These are phyloP conservation scores for Trichoderma guizhouense DNA, from an alignment of 2,329 filamentous ascomycete genomes.

Conservation along the genomic window DNA sequence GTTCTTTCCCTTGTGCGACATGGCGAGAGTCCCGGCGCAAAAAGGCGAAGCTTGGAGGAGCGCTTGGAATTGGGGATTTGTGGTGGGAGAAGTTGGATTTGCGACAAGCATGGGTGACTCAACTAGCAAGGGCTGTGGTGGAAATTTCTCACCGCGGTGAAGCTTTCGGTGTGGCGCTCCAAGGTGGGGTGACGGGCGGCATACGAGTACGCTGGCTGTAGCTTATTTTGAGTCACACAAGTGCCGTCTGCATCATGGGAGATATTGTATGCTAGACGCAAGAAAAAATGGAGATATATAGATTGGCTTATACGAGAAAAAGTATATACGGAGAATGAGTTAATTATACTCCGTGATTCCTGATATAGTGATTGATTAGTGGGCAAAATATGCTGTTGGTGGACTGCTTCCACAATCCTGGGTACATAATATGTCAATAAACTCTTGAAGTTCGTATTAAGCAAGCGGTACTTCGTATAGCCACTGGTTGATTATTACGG, in stretches of 20 bases:
- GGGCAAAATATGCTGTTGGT: not conserved
- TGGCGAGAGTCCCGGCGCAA: conserved; percentile 24
- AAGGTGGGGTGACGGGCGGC: not conserved
- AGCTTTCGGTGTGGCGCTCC: conserved; percentile 19
- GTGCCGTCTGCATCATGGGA: not conserved
- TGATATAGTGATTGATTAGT: not conserved
- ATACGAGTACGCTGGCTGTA: not conserved
- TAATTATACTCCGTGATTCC: not conserved
- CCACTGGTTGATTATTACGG: not conserved
- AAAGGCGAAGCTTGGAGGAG: conserved; percentile 15
- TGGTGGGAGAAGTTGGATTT: conserved; percentile 9
- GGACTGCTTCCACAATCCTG: not conserved
- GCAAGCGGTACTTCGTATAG: not conserved
- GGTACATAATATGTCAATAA: not conserved
- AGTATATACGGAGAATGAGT: not conserved
- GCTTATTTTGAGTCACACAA: not conserved
- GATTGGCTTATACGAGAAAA: not conserved
- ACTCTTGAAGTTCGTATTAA: not conserved
- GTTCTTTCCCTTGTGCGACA: conserved; percentile 47
- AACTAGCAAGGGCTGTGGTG: conserved; percentile 24
- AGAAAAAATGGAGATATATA: not conserved
- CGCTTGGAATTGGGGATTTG: conserved; percentile 18
- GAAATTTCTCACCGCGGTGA: conserved; percentile 31
- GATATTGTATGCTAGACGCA: not conserved
- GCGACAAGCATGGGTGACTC: conserved; percentile 31